Evolutionary conservation across 1,284 basidiomycete genomes (phyloP).

Genomic region (Boletus sp.): DNA sequence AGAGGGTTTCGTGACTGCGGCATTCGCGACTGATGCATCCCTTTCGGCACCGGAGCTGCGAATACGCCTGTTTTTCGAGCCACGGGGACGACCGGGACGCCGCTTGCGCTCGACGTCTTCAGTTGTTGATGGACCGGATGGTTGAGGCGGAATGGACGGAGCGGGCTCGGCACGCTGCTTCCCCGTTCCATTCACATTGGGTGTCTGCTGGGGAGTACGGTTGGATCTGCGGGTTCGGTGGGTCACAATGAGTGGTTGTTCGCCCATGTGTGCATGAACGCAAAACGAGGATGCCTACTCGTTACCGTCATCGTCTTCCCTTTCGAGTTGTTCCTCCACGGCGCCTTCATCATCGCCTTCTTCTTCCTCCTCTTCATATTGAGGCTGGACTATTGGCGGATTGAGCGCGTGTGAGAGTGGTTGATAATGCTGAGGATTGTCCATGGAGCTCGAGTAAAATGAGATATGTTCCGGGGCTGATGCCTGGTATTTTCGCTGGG

Average conservation of each 20-base stretch:
- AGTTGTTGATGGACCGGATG: slow-evolving; percentile 23
- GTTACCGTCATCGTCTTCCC: slow-evolving; percentile 42
- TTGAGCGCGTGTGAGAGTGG: slow-evolving; percentile 77
- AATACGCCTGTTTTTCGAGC: slow-evolving; percentile 71
- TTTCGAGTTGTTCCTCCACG: slow-evolving; percentile 66
- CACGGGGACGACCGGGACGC: slow-evolving; percentile 70
- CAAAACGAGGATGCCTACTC: slow-evolving; percentile 31
- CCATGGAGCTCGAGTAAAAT: slow-evolving; percentile 47
- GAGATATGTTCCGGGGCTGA: slow-evolving; percentile 33
- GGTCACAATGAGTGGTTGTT: slow-evolving; percentile 12
- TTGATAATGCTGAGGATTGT: slow-evolving; percentile 78
- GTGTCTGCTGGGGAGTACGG: slow-evolving; percentile 22
- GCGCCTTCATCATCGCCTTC: slow-evolving; percentile 71
- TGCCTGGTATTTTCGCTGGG: slow-evolving; percentile 36
- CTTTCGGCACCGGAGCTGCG: slow-evolving; percentile 40
- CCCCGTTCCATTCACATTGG: slow-evolving; percentile 21
- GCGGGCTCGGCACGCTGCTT: slow-evolving; percentile 27
- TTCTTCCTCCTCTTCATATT: slow-evolving; percentile 38
- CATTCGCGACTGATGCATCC: slow-evolving; percentile 22
- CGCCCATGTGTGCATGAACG: slow-evolving; percentile 7
- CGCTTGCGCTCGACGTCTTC: slow-evolving; percentile 53
- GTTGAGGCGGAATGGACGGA: slow-evolving; percentile 23
- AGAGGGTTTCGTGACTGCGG: slow-evolving; percentile 28
- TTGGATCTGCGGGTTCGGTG: slow-evolving; percentile 28
- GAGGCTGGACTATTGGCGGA: slow-evolving; percentile 50